Conservation (phyloP, 345 rosid species). For the Bruguiera sexangula region DNA sequence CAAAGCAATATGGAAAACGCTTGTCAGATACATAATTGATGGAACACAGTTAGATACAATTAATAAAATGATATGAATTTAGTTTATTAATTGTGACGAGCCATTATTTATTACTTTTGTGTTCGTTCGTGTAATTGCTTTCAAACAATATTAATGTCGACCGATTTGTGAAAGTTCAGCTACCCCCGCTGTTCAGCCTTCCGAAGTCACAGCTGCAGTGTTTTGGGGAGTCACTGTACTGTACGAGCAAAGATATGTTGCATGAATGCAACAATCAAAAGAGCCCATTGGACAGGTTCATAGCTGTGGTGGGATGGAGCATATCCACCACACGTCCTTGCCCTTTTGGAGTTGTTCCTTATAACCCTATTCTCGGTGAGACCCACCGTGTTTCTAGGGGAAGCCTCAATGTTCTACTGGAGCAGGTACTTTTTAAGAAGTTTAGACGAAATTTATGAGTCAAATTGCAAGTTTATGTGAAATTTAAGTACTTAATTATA, state of each 20-base stretch:
- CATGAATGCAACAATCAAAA: slow-evolving; percentile 40
- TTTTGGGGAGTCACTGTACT: slow-evolving; percentile 61
- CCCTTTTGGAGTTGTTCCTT: slow-evolving; percentile 68
- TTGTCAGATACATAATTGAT: too few species aligned
- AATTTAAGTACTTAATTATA: too few species aligned
- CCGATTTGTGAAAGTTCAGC: slow-evolving; percentile 31
- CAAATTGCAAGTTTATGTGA: too few species aligned
- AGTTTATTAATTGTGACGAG: too few species aligned
- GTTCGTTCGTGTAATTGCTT: too few species aligned
- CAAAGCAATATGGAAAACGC: too few species aligned
- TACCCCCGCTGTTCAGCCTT: slow-evolving; percentile 64
- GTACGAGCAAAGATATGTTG: slow-evolving; percentile 43
- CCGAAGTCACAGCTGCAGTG: slow-evolving; percentile 87
- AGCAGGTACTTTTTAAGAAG: slow-evolving; percentile 41
- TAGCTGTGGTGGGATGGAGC: slow-evolving; percentile 57
- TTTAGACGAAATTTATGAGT: too few species aligned
- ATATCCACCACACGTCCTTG: slow-evolving; percentile 59
- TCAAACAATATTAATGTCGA: neutral
- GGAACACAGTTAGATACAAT: too few species aligned
- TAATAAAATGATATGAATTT: too few species aligned
- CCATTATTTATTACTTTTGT: too few species aligned
- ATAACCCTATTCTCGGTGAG: slow-evolving; percentile 82
- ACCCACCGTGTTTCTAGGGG: slow-evolving; percentile 78
- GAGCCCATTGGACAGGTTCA: slow-evolving; percentile 53
- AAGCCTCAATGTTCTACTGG: slow-evolving; percentile 61